phyloP scores from a whole-genome alignment of 2,329 filamentous ascomycete species.

The Aphanocladium album region DNA sequence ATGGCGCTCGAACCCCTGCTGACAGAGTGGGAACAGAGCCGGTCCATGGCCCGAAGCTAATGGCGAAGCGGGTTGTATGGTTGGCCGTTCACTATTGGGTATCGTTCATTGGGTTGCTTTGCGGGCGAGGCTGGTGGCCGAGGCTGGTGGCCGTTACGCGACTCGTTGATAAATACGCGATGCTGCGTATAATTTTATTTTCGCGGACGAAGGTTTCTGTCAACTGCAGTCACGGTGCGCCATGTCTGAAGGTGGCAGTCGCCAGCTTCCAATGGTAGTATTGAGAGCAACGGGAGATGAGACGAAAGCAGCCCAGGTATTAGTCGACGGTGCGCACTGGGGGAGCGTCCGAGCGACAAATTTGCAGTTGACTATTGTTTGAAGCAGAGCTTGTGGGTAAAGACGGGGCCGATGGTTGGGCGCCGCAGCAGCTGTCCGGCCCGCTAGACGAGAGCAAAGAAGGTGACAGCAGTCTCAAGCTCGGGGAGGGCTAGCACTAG shows the following conservation, averaged over 20 bases:
- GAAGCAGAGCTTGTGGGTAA: not conserved
- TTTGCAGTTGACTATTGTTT: constrained; percentile 5
- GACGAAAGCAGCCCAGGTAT: not conserved
- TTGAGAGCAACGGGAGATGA: not conserved
- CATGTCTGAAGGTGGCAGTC: too few species aligned
- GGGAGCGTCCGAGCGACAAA: not conserved
- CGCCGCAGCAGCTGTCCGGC: not conserved
- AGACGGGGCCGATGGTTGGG: not conserved
- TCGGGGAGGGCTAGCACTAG: too few species aligned
- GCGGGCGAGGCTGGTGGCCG: not conserved
- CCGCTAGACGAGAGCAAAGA: not conserved
- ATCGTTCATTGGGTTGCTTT: not conserved
- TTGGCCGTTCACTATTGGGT: not conserved
- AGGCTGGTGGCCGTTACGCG: not conserved
- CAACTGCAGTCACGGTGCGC: too few species aligned
- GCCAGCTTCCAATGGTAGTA: not conserved
- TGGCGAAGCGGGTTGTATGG: not conserved
- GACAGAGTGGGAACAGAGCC: not conserved
- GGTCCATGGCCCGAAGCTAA: not conserved
- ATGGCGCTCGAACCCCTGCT: not conserved
- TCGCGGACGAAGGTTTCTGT: not conserved
- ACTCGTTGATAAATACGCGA: not conserved
- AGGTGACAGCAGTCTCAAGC: not conserved
- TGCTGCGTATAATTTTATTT: too few species aligned
- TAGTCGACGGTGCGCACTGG: not conserved